Evolutionary conservation across 345 rosid genomes (phyloP).

Genomic region (Hibiscus trionum): DNA sequence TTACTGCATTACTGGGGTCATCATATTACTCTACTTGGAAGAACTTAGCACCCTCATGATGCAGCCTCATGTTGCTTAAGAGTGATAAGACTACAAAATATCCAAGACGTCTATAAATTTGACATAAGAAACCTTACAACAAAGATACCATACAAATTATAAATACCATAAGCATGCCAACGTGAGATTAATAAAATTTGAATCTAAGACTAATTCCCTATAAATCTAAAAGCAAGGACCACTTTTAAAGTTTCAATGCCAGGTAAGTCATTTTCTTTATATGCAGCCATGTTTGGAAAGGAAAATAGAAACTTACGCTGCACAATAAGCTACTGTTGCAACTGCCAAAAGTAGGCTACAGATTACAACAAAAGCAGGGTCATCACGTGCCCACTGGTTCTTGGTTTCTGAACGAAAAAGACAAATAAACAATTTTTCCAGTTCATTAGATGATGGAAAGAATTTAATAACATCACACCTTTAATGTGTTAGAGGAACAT

Average conservation of each 20-base stretch:
- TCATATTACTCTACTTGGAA: background rate
- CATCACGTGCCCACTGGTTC: constrained; percentile 99
- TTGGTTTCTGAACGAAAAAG: constrained; percentile 70
- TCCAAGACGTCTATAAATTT: background rate
- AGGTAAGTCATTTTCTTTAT: background rate
- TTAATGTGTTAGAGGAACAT: background rate
- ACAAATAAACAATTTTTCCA: constrained; percentile 2
- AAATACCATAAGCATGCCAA: background rate
- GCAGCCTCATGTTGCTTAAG: background rate
- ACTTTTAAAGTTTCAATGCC: background rate
- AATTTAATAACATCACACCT: constrained; percentile 9
- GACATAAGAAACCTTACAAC: background rate
- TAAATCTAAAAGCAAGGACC: background rate
- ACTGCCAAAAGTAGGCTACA: constrained; percentile 78
- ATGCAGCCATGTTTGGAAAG: background rate
- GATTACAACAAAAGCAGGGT: constrained; percentile 97
- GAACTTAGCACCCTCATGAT: background rate
- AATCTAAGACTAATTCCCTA: background rate
- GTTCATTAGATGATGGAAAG: constrained; percentile 2
- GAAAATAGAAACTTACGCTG: constrained; percentile 60
- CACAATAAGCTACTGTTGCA: constrained; percentile 88
- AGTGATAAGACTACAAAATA: background rate
- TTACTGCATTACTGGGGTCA: background rate
- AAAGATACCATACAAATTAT: background rate
- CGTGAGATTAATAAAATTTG: background rate